A percentile compares a stretch with the other conserved stretches of the same genome.
These are phyloP conservation scores for Penicillium diatomitis DNA, from an alignment of 495 filamentous ascomycete genomes.

Conservation along the genomic window DNA sequence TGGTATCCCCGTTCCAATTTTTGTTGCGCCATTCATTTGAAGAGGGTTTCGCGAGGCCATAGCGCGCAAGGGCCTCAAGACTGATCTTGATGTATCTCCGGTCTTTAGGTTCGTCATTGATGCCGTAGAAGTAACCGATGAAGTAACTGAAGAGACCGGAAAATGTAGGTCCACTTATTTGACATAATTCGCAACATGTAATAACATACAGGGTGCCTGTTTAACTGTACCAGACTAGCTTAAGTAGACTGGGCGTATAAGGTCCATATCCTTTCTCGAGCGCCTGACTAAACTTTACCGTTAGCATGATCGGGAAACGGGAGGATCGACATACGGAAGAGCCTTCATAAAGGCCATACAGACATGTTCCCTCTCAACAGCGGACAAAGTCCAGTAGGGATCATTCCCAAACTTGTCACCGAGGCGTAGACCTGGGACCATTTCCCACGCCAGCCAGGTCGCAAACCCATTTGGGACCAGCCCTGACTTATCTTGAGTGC, in stretches of 20 bases:
- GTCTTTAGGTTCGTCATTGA: constrained; percentile 1
- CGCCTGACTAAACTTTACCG: constrained; percentile 3
- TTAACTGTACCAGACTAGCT: constrained; percentile 6
- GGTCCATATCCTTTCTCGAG: constrained; percentile 5
- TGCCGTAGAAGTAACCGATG: constrained; percentile 5
- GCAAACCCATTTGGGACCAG: constrained; percentile 9
- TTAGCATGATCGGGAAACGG: constrained; percentile 6
- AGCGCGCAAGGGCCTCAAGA: constrained; percentile 4
- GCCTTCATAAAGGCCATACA: constrained; percentile 6
- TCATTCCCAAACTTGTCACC: constrained; percentile 4
- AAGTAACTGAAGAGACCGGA: constrained; percentile 6
- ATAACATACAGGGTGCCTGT: constrained; percentile 9
- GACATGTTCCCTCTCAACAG: constrained; percentile 6
- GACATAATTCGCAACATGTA: constrained; percentile 1
- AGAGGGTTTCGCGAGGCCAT: constrained; percentile 6
- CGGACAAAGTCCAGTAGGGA: constrained; percentile 3
- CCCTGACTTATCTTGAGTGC: constrained; percentile 5
- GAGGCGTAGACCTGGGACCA: constrained; percentile 10
- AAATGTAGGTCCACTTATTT: constrained; percentile 2
- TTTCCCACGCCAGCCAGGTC: constrained; percentile 8
- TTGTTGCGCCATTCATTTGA: constrained; percentile 3
- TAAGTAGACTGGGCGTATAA: neutral
- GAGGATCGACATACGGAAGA: constrained; percentile 8
- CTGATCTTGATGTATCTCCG: constrained; percentile 1
- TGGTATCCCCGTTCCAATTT: constrained; percentile 4